Conservation (phyloP, 2,329 filamentous ascomycete species). For the Rutstroemia sydowiana region DNA sequence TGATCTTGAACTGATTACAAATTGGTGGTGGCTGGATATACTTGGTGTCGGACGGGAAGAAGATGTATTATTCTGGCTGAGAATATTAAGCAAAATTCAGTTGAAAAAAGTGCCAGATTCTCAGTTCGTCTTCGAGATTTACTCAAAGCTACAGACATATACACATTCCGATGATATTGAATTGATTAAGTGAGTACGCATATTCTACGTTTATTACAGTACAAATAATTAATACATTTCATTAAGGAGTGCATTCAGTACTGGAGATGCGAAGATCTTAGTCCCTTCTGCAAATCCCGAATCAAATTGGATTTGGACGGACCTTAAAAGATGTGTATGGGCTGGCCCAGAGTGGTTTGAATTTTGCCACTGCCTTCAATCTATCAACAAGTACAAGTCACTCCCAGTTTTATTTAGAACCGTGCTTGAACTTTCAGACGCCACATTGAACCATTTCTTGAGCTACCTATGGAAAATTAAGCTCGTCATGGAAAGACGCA, state of each 20-base stretch:
- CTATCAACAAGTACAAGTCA: not conserved
- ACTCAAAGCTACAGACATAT: not conserved
- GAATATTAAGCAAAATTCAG: not conserved
- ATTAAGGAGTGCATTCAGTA: not conserved
- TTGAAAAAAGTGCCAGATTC: not conserved
- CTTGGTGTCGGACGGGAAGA: not conserved
- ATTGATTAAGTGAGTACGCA: not conserved
- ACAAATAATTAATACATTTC: not conserved
- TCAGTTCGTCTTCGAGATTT: not conserved
- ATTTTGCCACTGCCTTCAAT: not conserved
- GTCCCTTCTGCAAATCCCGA: not conserved
- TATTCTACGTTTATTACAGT: not conserved
- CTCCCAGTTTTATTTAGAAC: not conserved
- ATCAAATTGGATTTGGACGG: not conserved
- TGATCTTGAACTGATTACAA: not conserved
- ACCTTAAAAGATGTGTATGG: not conserved
- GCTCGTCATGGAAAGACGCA: too few species aligned
- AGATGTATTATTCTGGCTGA: not conserved
- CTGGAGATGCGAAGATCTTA: not conserved
- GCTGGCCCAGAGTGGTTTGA: not conserved
- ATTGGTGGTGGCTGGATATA: too few species aligned
- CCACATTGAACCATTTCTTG: too few species aligned
- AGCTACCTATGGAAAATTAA: too few species aligned
- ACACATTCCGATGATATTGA: not conserved
- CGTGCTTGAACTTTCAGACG: too few species aligned